phyloP scores from a whole-genome alignment of 805 yeast species.

The Cyberlindnera mycetangii region DNA sequence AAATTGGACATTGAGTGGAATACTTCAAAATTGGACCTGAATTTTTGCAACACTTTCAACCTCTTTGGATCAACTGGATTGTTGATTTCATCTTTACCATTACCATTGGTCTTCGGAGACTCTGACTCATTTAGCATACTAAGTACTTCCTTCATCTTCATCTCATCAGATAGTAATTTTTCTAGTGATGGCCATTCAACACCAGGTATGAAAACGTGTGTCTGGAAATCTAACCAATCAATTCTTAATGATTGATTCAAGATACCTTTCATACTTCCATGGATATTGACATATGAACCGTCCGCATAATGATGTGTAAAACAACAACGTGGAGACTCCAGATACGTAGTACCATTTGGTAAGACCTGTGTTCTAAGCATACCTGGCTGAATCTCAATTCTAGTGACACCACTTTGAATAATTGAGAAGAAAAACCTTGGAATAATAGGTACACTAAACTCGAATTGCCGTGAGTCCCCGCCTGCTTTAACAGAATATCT shows the following conservation, averaged over 20 bases:
- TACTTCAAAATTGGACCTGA: conserved; percentile 41
- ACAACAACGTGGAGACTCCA: conserved; percentile 51
- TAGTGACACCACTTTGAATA: conserved; percentile 47
- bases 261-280: conserved; percentile 58
- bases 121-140: conserved; percentile 5
- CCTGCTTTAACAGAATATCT: conserved; percentile 45
- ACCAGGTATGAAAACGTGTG: conserved; percentile 44
- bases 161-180: conserved; percentile 33
- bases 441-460: conserved; percentile 60
- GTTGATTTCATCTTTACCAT: conserved; percentile 1
- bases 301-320: conserved; percentile 56
- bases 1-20: conserved; percentile 47
- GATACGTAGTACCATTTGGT: conserved; percentile 49
- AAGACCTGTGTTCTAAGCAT: conserved; percentile 49
- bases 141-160: conserved; percentile 18
- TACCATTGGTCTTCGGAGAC: neutral
- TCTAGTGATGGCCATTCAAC: conserved; percentile 46
- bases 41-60: conserved; percentile 27
- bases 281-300: conserved; percentile 64
- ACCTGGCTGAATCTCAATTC: conserved; percentile 50
- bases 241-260: conserved; percentile 62
- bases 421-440: conserved; percentile 57
- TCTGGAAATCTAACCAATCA: conserved; percentile 67
- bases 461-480: conserved; percentile 54
- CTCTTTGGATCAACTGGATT: conserved; percentile 10